Base-by-base conservation (phyloP, 306 rosid genomes). In the Cucurbita maxima region DNA sequence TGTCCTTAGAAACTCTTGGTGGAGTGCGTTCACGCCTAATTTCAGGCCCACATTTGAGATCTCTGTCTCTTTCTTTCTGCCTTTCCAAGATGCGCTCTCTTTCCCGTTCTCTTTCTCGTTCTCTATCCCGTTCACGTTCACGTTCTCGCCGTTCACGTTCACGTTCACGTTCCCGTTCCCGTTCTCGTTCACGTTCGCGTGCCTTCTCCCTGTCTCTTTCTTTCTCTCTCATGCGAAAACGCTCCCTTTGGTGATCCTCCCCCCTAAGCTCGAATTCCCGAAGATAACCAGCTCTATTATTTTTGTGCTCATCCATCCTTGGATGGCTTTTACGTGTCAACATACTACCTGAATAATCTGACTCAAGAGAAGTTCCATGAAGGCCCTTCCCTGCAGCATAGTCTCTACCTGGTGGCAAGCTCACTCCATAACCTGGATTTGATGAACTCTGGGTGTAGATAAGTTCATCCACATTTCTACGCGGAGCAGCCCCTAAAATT, bases 331-430 rank as follows among this genome's bases (percentile, higher is more conserved):
- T 72, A 55, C 79, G 97, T 61, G 92, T 70, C 78, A 87, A 76
- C 79, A 79, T 36, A 66, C 79, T 87, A 75, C 78, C 82, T 4
- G 90, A 80, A 53, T 88, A 91, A 66, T 94, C 97, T 57, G 87
- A 75, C 57, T 94, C 99, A 66, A 88, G 81, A 45, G 96, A 83
- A 62, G 86, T 73, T 73, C 88, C 92, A 79, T 88, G 96, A 40
- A 91, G 86, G 79, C 86, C 97, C 81, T 94, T 94, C 34, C 99
- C 97, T 0, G 88, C 84, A 36, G 91, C 97, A 62, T 94, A 94
- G 81, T 94, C 99, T 88, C 99, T 86, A 30, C 99, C 99, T 45
- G 99, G 99, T 56, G 99, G 99, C 70, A 94, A 82, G 81, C 99
- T 94, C 76, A 94, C 99, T 75, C 99, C 99, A 82, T 94, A 94